Conservation (phyloP, 2,329 filamentous ascomycete genomes). For the Fusarium goolgardi region DNA sequence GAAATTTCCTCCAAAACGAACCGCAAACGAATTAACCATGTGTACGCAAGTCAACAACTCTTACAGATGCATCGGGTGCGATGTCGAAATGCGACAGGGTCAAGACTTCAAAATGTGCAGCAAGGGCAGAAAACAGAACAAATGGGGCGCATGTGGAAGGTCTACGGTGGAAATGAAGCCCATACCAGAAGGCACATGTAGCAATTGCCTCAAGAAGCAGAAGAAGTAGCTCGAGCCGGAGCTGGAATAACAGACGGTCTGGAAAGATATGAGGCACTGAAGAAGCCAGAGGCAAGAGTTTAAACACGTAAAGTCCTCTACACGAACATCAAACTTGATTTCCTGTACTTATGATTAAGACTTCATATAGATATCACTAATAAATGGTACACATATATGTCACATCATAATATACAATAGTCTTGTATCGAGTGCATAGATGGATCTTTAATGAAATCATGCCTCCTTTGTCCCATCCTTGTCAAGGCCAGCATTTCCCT, state of each 20-base stretch:
- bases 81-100: background rate
- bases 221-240: background rate
- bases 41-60: background rate
- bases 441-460: background rate
- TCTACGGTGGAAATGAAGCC: background rate
- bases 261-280: too few relatives aligned
- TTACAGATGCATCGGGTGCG: background rate
- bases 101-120: conserved; percentile 10
- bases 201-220: background rate
- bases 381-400: too few relatives aligned
- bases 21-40: background rate
- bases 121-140: background rate
- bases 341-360: too few relatives aligned
- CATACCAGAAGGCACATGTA: background rate
- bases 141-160: conserved; percentile 6
- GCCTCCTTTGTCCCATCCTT: background rate
- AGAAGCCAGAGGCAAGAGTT: too few relatives aligned
- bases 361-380: too few relatives aligned
- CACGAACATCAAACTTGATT: too few relatives aligned
- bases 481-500: conserved; percentile 44
- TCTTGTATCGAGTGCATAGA: too few relatives aligned
- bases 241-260: background rate
- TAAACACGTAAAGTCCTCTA: too few relatives aligned
- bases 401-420: too few relatives aligned
- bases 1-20: background rate